Percentiles rank a stretch among this genome's conserved stretches.
phyloP scores from a whole-genome alignment of 345 rosid genomes.

The Populus pruinosa region DNA sequence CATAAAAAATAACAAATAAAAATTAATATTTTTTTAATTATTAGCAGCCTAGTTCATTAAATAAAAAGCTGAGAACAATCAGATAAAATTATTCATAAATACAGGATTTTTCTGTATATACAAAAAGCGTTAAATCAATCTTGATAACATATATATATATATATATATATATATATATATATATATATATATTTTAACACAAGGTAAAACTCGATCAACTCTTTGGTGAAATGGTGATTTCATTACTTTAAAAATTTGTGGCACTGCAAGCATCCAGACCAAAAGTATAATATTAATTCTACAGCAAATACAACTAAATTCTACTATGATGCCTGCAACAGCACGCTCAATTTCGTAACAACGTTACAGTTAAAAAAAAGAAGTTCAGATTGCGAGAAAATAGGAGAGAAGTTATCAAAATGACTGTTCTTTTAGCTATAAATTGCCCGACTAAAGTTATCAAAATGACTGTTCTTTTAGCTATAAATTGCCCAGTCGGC shows the following conservation, averaged over 20 bases:
- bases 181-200: no score
- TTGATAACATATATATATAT: no score
- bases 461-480: neutral
- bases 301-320: constrained; percentile 17
- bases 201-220: neutral
- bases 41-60: no score
- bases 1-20: no score
- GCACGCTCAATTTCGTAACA: constrained; percentile 1
- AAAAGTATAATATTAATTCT: constrained; percentile 9
- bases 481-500: constrained; percentile 49
- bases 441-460: constrained; percentile 24
- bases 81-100: no score
- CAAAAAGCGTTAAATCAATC: no score
- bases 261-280: constrained; percentile 19
- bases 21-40: no score
- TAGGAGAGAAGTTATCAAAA: no score
- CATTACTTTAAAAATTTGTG: constrained; percentile 20
- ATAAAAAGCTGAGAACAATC: no score
- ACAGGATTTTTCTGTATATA: no score
- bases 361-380: constrained; percentile 5
- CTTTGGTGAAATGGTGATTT: neutral
- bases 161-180: no score
- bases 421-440: constrained; percentile 18
- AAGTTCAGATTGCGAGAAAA: neutral
- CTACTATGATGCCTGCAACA: constrained; percentile 2